Percentiles rank a stretch among this genome's conserved stretches.
Evolutionary conservation across 2,329 filamentous ascomycete species (phyloP).

Genomic region (Beauveria medogensis): DNA sequence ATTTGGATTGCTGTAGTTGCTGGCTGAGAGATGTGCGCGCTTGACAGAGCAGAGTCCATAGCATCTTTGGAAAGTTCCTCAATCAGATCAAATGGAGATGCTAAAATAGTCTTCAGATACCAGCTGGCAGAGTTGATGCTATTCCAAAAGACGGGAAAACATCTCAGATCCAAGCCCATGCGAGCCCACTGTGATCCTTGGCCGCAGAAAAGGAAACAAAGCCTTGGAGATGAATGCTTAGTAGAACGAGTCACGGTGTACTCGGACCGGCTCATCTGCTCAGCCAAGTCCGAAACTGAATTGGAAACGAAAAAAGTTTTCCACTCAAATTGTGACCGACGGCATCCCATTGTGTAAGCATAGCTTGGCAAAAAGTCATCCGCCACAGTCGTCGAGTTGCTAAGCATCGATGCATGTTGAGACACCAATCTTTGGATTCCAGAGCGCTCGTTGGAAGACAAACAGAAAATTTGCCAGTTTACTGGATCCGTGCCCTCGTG

Average conservation of each 20-base stretch:
- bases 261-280: conserved; percentile 19
- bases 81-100: conserved; percentile 26
- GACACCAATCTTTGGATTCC: conserved; percentile 29
- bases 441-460: conserved; percentile 35
- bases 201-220: conserved; percentile 36
- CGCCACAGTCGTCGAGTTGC: conserved; percentile 10
- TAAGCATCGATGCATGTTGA: conserved; percentile 26
- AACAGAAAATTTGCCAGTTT: conserved; percentile 31
- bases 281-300: conserved; percentile 25
- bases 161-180: conserved; percentile 35
- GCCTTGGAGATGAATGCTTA: conserved; percentile 19
- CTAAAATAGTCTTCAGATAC: conserved; percentile 23
- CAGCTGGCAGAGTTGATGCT: conserved; percentile 27
- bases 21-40: conserved; percentile 31
- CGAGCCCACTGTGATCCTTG: conserved; percentile 35
- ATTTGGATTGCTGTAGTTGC: conserved; percentile 35
- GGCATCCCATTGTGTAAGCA: conserved; percentile 37
- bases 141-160: conserved; percentile 32
- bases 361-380: conserved; percentile 28
- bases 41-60: conserved; percentile 21
- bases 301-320: conserved; percentile 30
- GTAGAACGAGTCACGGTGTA: conserved; percentile 18
- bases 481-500: neutral
- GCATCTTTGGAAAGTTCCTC: conserved; percentile 27
- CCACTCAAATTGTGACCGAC: conserved; percentile 38